These are phyloP conservation scores for Neocucurbitaria cava DNA, from an alignment of 2,329 filamentous ascomycete genomes.

Conservation along the genomic window DNA sequence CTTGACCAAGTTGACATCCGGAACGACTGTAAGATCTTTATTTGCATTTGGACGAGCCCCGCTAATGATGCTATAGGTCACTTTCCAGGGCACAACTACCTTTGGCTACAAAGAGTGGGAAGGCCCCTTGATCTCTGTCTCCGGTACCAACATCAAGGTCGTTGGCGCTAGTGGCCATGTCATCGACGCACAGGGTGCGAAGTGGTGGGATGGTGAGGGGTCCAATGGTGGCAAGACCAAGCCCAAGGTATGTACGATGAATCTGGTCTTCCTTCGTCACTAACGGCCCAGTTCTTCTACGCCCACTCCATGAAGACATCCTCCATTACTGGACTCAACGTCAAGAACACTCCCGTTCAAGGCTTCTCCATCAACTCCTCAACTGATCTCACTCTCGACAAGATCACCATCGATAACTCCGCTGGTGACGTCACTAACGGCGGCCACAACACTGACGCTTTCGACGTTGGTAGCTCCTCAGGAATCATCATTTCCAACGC, in stretches of 20 bases:
- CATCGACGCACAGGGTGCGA: slow-evolving; percentile 63
- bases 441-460: slow-evolving; percentile 63
- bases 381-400: slow-evolving; percentile 55
- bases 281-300: slow-evolving; percentile 63
- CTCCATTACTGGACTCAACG: slow-evolving; percentile 57
- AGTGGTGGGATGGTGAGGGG: slow-evolving; percentile 60
- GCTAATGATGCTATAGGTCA: slow-evolving; percentile 50
- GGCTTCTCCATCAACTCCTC: slow-evolving; percentile 57
- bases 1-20: slow-evolving; percentile 59
- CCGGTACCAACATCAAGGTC: slow-evolving; percentile 65
- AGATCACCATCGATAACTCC: slow-evolving; percentile 65
- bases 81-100: slow-evolving; percentile 70
- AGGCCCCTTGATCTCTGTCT: slow-evolving; percentile 68
- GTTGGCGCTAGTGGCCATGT: slow-evolving; percentile 63
- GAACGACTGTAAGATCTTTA: slow-evolving; percentile 52
- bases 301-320: slow-evolving; percentile 61
- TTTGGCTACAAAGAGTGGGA: slow-evolving; percentile 72
- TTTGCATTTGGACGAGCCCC: neutral
- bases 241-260: slow-evolving; percentile 34
- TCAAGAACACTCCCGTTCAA: slow-evolving; percentile 64
- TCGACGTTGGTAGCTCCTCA: slow-evolving; percentile 61
- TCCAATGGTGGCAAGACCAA: slow-evolving; percentile 55
- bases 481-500: slow-evolving; percentile 60
- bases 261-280: neutral
- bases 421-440: slow-evolving; percentile 55